Percentiles rank a stretch among this genome's conserved stretches.
Evolutionary conservation across 108 stramenopile genomes (phyloP).

Genomic region (Mediolabrus comicus): DNA sequence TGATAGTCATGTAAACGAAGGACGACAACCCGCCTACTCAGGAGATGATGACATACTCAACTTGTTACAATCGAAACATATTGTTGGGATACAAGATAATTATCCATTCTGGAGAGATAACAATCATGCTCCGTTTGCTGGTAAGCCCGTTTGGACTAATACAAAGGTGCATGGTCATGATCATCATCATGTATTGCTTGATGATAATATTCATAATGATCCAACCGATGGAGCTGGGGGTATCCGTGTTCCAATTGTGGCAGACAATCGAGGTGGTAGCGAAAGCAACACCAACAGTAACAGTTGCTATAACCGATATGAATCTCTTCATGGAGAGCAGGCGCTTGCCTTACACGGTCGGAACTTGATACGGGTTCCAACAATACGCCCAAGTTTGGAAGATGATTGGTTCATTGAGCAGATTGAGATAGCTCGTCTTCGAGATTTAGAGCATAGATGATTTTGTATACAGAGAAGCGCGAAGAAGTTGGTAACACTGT

Average conservation of each 20-base stretch:
- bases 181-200: constrained; percentile 81
- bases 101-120: constrained; percentile 73
- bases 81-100: constrained; percentile 83
- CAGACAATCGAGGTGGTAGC: background rate
- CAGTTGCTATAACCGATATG: constrained; percentile 13
- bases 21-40: constrained; percentile 33
- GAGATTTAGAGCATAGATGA: constrained; percentile 5
- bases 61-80: constrained; percentile 39
- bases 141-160: constrained; percentile 86
- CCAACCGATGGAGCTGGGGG: constrained; percentile 71
- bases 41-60: constrained; percentile 71
- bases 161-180: constrained; percentile 15
- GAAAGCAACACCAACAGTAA: background rate
- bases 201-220: constrained; percentile 88
- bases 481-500: too few relatives aligned
- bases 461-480: too few relatives aligned
- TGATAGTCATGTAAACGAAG: too few relatives aligned
- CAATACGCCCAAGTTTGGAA: constrained; percentile 70
- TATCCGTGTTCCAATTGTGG: constrained; percentile 44
- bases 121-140: constrained; percentile 62
- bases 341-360: constrained; percentile 62
- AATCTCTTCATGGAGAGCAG: constrained; percentile 46
- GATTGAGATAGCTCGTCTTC: constrained; percentile 53
- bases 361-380: constrained; percentile 80
- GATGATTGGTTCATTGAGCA: constrained; percentile 73